Evolutionary conservation across 1,139 yeast species (phyloP).

Genomic region (Williopsis jadinii): DNA sequence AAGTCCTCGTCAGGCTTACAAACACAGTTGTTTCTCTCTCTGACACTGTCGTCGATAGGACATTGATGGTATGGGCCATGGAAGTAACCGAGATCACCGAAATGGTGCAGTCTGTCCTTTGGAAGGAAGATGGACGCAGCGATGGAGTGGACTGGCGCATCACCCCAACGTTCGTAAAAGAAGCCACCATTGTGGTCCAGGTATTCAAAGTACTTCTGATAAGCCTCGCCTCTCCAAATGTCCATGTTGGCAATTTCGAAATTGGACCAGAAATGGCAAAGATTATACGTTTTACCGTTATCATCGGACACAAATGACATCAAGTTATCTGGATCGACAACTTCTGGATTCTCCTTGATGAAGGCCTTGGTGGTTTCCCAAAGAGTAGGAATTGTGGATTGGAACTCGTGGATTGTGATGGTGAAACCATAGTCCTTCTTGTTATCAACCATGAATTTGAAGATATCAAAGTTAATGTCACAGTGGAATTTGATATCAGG

Average conservation of each 20-base stretch:
- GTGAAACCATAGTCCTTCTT: constrained; percentile 21
- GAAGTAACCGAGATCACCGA: constrained; percentile 75
- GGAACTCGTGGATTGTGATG: constrained; percentile 76
- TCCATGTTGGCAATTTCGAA: constrained; percentile 78
- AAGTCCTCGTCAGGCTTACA: constrained; percentile 68
- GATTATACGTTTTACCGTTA: constrained; percentile 60
- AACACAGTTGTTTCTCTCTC: constrained; percentile 52
- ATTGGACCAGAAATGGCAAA: constrained; percentile 92
- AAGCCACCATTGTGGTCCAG: constrained; percentile 80
- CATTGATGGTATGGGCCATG: constrained; percentile 81
- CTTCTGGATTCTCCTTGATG: constrained; percentile 56
- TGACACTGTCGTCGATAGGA: constrained; percentile 56
- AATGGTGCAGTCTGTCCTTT: constrained; percentile 63
- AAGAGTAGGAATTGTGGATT: constrained; percentile 69
- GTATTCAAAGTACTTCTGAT: constrained; percentile 59
- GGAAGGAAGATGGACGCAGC: constrained; percentile 70
- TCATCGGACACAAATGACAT: constrained; percentile 61
- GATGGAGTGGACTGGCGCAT: constrained; percentile 86
- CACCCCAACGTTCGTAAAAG: constrained; percentile 95
- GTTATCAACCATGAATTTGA: constrained; percentile 22
- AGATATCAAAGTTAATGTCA: constrained; percentile 20
- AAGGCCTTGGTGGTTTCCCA: constrained; percentile 75
- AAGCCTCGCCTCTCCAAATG: constrained; percentile 67
- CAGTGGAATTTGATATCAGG: constrained; percentile 50
- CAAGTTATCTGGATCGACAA: constrained; percentile 56